Evolutionary conservation across 2,329 filamentous ascomycete species (phyloP).

Genomic region (Aspergillus fumigatus): DNA sequence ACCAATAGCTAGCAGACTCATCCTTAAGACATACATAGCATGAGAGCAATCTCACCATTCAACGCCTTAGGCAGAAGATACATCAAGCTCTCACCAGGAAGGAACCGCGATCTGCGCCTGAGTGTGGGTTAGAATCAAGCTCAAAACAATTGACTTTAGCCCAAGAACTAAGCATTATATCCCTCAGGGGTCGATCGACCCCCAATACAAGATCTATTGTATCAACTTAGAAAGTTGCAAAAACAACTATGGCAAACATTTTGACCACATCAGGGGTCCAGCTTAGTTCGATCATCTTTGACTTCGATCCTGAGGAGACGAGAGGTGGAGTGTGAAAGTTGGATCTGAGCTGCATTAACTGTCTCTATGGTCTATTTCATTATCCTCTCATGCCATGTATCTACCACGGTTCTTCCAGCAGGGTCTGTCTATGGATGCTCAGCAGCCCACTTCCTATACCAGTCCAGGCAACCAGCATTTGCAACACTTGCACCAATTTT

Average conservation of each 20-base stretch:
- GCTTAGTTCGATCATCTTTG: no score
- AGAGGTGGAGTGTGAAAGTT: no score
- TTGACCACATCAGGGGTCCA: no score
- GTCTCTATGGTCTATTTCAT: neutral
- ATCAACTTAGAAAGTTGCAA: no score
- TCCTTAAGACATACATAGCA: conserved; percentile 45
- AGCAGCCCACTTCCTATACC: conserved; percentile 75
- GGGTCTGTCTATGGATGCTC: conserved; percentile 37
- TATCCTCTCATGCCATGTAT: neutral
- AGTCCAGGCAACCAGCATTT: conserved; percentile 81
- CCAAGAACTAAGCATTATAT: conserved; percentile 55
- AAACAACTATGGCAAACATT: no score
- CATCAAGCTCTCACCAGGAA: conserved; percentile 44
- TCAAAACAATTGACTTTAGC: conserved; percentile 43
- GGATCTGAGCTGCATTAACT: neutral
- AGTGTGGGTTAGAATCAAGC: conserved; percentile 35
- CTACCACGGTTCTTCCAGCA: neutral
- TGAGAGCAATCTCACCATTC: conserved; percentile 44
- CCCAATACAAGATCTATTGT: neutral
- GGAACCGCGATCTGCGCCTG: conserved; percentile 46
- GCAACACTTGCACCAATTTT: conserved; percentile 92
- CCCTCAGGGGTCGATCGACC: conserved; percentile 33
- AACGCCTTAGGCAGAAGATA: conserved; percentile 47
- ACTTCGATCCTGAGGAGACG: no score
- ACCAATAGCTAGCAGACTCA: conserved; percentile 42